Base-by-base conservation (phyloP, 768 basidiomycete species). In the Chalciporus chontae region DNA sequence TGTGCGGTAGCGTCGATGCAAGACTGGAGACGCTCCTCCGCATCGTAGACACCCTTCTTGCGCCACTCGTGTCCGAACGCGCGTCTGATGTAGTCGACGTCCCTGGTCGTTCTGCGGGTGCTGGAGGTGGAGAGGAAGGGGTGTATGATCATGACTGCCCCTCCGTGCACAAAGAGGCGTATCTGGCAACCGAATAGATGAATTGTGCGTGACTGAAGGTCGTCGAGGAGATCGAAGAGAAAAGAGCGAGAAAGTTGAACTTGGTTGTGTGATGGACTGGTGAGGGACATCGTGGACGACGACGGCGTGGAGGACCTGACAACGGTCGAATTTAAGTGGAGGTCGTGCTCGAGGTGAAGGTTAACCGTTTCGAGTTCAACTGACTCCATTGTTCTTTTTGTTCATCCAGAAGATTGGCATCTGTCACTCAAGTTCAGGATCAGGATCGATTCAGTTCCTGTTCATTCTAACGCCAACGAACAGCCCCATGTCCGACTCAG, bases 131-230 rank as follows among this genome's bases (percentile, higher is more conserved):
- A 73, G 58, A 68, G 67, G 1, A 66, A 61, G 0, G 72, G 73
- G 40, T 88, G 84, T 1, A 88, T 73, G 19, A 88, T 75, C 83
- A 87, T 86, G 48, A 83, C 83, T 0, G 83, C 85, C 0, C 86
- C 86, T 18, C 86, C 86, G 50, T 88, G 86, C 0, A 85, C 72
- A 42, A 87, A 79, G 15, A 88, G 73, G 6, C 79, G 76, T 4
- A 87, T 72, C 31, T 74, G 76, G 29, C 62, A 62, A n/a, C 72
- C 70, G 58, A 87, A 86, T 6, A 64, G 65, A 1, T 60, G 54
- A 11, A 71, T 62, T 1, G 82, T 67, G 11, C 76, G 73, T 1
- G 65, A 67, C 4, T 85, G 81, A 50, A 87, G 76, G 56, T 77
- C 67, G 13, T 65, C 63, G 34, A 87, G 77, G 45, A 81, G 70